These are phyloP conservation scores for Plasmodium vinckei DNA, from an alignment of 169 alveolate species.

Conservation along the genomic window DNA sequence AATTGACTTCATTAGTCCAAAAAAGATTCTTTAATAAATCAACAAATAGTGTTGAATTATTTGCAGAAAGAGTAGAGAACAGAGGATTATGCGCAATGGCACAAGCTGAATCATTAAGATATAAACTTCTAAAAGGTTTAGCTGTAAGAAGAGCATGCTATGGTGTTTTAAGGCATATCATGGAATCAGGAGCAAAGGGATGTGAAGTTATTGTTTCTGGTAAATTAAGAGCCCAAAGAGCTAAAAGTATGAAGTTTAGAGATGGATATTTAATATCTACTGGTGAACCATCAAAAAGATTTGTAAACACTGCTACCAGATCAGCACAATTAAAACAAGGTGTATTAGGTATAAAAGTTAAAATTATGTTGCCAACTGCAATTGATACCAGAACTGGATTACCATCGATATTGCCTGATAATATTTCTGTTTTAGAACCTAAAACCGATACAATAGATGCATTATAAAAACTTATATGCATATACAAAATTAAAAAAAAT, in stretches of 20 bases:
- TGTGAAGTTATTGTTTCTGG: conserved; percentile 99
- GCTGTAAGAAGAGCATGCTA: conserved; percentile 99
- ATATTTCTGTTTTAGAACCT: conserved; percentile 97
- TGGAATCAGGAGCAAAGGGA: conserved; percentile 99
- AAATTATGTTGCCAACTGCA: conserved; percentile 98
- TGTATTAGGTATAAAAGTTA: conserved; percentile 93
- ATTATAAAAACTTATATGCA: conserved; percentile 13
- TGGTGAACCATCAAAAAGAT: conserved; percentile 98
- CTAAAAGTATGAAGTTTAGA: conserved; percentile 99
- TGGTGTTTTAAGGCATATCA: conserved; percentile 96
- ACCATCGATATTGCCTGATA: conserved; percentile 96
- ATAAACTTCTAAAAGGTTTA: conserved; percentile 97
- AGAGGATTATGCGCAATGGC: conserved; percentile 99
- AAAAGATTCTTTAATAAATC: conserved; percentile 97
- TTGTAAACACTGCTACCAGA: conserved; percentile 98
- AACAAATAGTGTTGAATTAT: conserved; percentile 96
- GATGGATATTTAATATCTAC: conserved; percentile 98
- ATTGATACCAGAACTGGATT: conserved; percentile 98
- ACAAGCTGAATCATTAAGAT: conserved; percentile 98
- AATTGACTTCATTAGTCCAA: conserved; percentile 97
- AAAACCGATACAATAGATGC: conserved; percentile 85
- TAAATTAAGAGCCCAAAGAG: conserved; percentile 99
- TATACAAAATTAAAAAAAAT: not conserved
- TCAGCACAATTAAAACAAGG: conserved; percentile 99
- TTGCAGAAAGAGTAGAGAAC: conserved; percentile 96